Conservation (phyloP, 805 yeast species). For the Lachancea nothofagi region DNA sequence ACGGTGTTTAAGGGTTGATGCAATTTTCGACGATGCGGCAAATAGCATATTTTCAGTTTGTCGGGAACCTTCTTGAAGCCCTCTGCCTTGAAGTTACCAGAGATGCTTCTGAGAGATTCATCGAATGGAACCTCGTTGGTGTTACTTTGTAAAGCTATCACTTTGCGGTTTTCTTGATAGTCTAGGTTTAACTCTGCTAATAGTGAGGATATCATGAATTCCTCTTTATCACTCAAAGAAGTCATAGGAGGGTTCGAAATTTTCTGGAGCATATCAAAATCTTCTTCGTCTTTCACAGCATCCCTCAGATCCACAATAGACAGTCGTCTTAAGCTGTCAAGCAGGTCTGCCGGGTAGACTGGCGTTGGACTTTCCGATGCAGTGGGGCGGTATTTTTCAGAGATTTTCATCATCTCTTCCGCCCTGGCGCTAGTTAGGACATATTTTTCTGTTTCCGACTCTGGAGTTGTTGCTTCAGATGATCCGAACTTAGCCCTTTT, state of each 20-base stretch:
- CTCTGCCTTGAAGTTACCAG: conserved; percentile 65
- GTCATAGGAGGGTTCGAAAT: conserved; percentile 32
- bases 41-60: conserved; percentile 61
- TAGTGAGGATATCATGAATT: neutral
- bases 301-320: conserved; percentile 45
- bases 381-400: conserved; percentile 45
- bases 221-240: neutral
- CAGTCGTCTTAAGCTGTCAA: conserved; percentile 5
- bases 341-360: conserved; percentile 43
- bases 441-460: conserved; percentile 20
- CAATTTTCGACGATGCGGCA: conserved; percentile 73
- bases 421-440: conserved; percentile 12
- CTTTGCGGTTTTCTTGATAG: conserved; percentile 1
- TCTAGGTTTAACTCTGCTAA: neutral
- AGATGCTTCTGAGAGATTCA: conserved; percentile 34
- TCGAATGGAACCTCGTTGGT: conserved; percentile 26
- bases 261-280: conserved; percentile 47
- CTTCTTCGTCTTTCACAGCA: conserved; percentile 70
- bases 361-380: conserved; percentile 44
- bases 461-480: conserved; percentile 27
- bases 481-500: conserved; percentile 18
- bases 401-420: conserved; percentile 22
- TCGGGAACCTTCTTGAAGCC: conserved; percentile 74
- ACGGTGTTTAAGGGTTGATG: conserved; percentile 69
- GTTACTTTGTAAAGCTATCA: conserved; percentile 18